phyloP scores from a whole-genome alignment of 352 stramenopile genomes.

The Pythium apleroticum region DNA sequence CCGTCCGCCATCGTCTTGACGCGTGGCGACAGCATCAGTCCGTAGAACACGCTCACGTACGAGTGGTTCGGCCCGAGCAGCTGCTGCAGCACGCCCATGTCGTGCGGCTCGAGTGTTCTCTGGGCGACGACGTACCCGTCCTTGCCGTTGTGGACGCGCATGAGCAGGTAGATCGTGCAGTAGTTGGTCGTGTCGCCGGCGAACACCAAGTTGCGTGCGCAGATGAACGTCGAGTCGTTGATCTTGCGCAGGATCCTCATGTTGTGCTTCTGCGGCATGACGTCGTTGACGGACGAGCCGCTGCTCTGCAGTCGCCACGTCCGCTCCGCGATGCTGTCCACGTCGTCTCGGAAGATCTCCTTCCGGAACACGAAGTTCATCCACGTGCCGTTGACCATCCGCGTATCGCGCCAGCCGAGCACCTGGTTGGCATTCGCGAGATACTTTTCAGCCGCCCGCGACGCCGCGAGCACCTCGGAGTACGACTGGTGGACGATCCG shows the following conservation, averaged over 20 bases:
- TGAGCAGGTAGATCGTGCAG: constrained; percentile 30
- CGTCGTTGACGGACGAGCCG: constrained; percentile 21
- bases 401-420: constrained; percentile 25
- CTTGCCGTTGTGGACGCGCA: constrained; percentile 19
- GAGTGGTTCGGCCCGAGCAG: constrained; percentile 18
- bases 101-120: constrained; percentile 23
- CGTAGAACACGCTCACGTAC: constrained; percentile 31
- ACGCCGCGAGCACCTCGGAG: constrained; percentile 11
- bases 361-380: constrained; percentile 29
- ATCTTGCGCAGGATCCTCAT: constrained; percentile 26
- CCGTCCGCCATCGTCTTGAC: neutral
- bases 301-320: constrained; percentile 27
- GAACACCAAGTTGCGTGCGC: constrained; percentile 31
- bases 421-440: constrained; percentile 14
- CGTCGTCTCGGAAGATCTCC: constrained; percentile 16
- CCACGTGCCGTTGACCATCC: constrained; percentile 20
- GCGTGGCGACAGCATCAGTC: constrained; percentile 23
- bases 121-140: constrained; percentile 27
- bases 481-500: constrained; percentile 18
- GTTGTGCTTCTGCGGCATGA: constrained; percentile 27
- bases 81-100: constrained; percentile 9
- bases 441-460: constrained; percentile 6
- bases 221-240: constrained; percentile 27
- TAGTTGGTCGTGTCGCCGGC: constrained; percentile 24
- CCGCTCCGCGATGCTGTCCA: constrained; percentile 11